Conservation (phyloP, 2,329 filamentous ascomycete species). For the Fragosphaeria purpurea region DNA sequence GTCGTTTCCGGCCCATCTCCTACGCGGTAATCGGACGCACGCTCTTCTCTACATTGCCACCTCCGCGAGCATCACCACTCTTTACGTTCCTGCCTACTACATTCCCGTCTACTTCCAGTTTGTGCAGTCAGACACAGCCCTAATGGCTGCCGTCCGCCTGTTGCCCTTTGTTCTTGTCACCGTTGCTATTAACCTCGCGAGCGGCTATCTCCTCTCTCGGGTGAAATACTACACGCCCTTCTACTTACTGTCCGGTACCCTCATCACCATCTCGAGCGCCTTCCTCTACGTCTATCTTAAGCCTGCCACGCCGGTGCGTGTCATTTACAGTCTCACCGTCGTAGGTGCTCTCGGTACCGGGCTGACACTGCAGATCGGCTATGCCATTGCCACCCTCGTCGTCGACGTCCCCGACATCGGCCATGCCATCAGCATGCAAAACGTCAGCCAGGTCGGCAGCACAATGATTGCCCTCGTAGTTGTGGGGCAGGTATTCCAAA, state of each 20-base stretch:
- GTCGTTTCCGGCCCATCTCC: conserved; percentile 34
- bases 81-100: conserved; percentile 35
- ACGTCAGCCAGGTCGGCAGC: conserved; percentile 19
- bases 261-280: conserved; percentile 12
- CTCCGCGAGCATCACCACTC: conserved; percentile 18
- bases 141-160: conserved; percentile 26
- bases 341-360: conserved; percentile 15
- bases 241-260: conserved; percentile 12
- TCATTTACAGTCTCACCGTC: conserved; percentile 15
- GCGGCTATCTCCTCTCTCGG: conserved; percentile 5
- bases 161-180: conserved; percentile 26
- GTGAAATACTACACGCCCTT: conserved; percentile 14
- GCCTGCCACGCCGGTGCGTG: conserved; percentile 6
- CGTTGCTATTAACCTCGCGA: conserved; percentile 17
- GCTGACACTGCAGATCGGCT: conserved; percentile 18
- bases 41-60: conserved; percentile 31
- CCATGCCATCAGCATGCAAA: conserved; percentile 18
- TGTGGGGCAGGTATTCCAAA: conserved; percentile 24
- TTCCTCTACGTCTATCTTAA: conserved; percentile 14
- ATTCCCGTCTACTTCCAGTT: conserved; percentile 45
- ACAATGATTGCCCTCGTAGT: conserved; percentile 18
- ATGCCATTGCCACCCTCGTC: conserved; percentile 18
- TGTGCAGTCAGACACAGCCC: conserved; percentile 25
- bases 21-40: conserved; percentile 23
- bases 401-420: conserved; percentile 11